phyloP scores from a whole-genome alignment of 2,329 filamentous ascomycete genomes.

The Drechslerella coelobrocha region DNA sequence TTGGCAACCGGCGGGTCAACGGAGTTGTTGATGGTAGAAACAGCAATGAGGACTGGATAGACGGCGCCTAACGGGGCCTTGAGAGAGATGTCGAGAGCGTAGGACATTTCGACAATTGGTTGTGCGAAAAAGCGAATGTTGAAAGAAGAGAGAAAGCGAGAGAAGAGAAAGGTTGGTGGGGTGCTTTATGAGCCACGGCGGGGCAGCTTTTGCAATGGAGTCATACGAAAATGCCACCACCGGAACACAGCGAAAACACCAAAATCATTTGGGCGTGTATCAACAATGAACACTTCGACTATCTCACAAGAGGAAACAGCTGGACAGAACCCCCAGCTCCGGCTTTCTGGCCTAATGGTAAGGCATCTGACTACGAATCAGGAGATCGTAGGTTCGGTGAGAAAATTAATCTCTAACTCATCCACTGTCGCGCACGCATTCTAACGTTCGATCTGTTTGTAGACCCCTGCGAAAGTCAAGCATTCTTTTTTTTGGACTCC shows the following conservation, averaged over 20 bases:
- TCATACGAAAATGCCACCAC: slow-evolving; percentile 29
- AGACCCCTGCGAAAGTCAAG: slow-evolving; percentile 5
- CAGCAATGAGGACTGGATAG: slow-evolving; percentile 54
- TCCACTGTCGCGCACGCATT: no score
- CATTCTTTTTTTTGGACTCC: neutral
- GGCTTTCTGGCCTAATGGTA: slow-evolving; percentile 14
- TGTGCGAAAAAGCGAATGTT: slow-evolving; percentile 16
- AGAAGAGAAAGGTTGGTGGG: slow-evolving; percentile 26
- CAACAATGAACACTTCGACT: no score
- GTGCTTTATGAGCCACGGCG: slow-evolving; percentile 2
- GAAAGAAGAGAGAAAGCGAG: slow-evolving; percentile 7
- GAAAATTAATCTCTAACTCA: no score
- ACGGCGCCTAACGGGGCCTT: slow-evolving; percentile 49
- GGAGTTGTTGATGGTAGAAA: slow-evolving; percentile 52
- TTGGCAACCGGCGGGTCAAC: slow-evolving; percentile 28
- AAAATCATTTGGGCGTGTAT: no score
- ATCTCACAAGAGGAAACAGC: neutral
- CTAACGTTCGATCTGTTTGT: no score
- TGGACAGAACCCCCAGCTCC: neutral
- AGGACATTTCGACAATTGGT: slow-evolving; percentile 31
- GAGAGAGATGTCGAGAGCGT: slow-evolving; percentile 42
- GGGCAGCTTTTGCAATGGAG: slow-evolving; percentile 17
- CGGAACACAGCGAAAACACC: slow-evolving; percentile 8
- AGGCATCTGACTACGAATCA: slow-evolving; percentile 14
- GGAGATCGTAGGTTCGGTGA: slow-evolving; percentile 2